phyloP scores from a whole-genome alignment of 176 grass and related monocot species.

The Echinochloa phyllopogon region DNA sequence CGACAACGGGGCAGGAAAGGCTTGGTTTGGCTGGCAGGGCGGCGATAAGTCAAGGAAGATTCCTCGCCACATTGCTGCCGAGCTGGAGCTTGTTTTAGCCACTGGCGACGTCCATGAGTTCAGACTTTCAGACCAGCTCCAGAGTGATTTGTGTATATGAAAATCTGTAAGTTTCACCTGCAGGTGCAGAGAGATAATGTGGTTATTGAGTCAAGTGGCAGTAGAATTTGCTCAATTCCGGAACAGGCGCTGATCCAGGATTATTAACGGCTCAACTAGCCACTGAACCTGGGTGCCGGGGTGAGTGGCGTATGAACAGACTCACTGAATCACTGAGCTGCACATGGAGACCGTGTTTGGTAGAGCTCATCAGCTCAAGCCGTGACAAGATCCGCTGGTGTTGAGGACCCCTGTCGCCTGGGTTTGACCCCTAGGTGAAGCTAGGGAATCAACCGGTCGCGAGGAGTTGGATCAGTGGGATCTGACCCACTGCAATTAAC shows the following conservation, averaged over 20 bases:
- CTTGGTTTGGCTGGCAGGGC: neutral
- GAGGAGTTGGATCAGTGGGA: neutral
- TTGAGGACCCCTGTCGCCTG: slow-evolving; percentile 24
- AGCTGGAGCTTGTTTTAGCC: neutral
- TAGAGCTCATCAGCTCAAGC: slow-evolving; percentile 30
- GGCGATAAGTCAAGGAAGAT: slow-evolving; percentile 15
- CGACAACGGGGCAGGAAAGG: slow-evolving; percentile 11
- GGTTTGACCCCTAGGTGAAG: slow-evolving; percentile 25
- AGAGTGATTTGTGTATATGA: neutral
- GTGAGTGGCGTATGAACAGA: slow-evolving; percentile 5
- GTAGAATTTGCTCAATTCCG: neutral
- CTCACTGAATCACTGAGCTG: neutral
- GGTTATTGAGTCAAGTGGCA: slow-evolving; percentile 7
- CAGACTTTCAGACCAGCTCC: slow-evolving; percentile 8
- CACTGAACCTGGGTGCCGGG: neutral
- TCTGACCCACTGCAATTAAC: neutral
- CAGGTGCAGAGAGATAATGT: slow-evolving; percentile 38
- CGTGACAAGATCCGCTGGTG: slow-evolving; percentile 30
- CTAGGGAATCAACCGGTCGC: neutral
- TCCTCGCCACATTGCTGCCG: slow-evolving; percentile 11
- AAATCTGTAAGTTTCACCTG: neutral
- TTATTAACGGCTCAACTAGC: slow-evolving; percentile 16
- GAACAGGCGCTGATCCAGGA: slow-evolving; percentile 19
- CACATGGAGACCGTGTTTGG: slow-evolving; percentile 56
- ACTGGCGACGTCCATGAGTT: neutral